phyloP scores from a whole-genome alignment of 176 grass and related monocot species.

The Phyllostachys edulis region DNA sequence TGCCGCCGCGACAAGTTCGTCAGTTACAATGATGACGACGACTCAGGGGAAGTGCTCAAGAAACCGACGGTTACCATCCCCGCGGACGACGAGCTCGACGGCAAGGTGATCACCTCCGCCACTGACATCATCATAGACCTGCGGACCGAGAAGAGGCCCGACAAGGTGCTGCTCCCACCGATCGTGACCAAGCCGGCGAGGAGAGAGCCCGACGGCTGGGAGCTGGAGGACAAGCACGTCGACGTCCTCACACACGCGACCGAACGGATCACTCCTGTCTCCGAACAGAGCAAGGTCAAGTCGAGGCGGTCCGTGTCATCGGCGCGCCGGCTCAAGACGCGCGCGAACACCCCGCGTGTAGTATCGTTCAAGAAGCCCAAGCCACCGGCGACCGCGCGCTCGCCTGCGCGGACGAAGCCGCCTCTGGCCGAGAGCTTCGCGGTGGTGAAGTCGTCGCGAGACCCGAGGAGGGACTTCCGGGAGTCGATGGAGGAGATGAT shows the following conservation, averaged over 20 bases:
- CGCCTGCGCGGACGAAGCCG: not conserved
- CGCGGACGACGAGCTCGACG: slow-evolving; percentile 3
- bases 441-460: slow-evolving; percentile 68
- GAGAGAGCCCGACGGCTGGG: slow-evolving; percentile 2
- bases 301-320: slow-evolving; percentile 42
- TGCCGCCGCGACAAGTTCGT: slow-evolving; percentile 43
- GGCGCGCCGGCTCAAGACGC: slow-evolving; percentile 49
- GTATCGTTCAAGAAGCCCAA: slow-evolving; percentile 41
- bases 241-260: slow-evolving; percentile 3
- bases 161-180: slow-evolving; percentile 45
- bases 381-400: not conserved
- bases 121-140: slow-evolving; percentile 70
- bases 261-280: not conserved
- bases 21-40: slow-evolving; percentile 29
- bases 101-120: slow-evolving; percentile 48
- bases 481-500: slow-evolving; percentile 99
- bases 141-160: slow-evolving; percentile 17
- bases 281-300: slow-evolving; percentile 32
- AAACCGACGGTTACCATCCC: not conserved
- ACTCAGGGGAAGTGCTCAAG: not conserved
- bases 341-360: slow-evolving; percentile 53
- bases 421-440: slow-evolving; percentile 62
- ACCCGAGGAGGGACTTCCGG: slow-evolving; percentile 76
- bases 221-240: slow-evolving; percentile 40
- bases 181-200: slow-evolving; percentile 59